Evolutionary conservation across 371 early-diverging fungal genomes (phyloP).

Genomic region (Lichtheimia corymbifera): DNA sequence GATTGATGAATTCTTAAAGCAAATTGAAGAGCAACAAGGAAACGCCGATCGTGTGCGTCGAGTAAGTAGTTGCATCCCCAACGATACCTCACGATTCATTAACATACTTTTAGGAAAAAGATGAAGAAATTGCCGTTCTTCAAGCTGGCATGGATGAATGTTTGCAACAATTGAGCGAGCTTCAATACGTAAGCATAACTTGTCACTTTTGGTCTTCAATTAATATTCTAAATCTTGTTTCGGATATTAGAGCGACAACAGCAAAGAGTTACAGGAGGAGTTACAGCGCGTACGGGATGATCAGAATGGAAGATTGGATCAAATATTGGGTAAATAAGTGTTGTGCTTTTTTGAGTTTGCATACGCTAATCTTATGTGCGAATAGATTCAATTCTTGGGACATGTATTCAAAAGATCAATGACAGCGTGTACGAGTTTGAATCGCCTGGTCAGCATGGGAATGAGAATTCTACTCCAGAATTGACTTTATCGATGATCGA

Average conservation of each 20-base stretch:
- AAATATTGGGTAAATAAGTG: constrained; percentile 68
- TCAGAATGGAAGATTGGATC: constrained; percentile 74
- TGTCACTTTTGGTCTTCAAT: neutral
- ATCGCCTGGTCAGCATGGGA: constrained; percentile 78
- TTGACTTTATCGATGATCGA: constrained; percentile 90
- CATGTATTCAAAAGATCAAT: constrained; percentile 85
- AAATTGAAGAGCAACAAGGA: constrained; percentile 69
- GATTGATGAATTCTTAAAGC: constrained; percentile 66
- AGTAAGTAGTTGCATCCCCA: constrained; percentile 20
- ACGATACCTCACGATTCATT: neutral
- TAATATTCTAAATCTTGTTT: neutral
- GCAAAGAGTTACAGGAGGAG: constrained; percentile 65
- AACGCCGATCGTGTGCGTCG: constrained; percentile 67
- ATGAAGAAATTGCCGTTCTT: constrained; percentile 87
- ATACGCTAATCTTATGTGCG: neutral
- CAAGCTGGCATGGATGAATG: constrained; percentile 97
- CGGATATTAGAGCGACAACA: constrained; percentile 38
- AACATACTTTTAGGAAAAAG: constrained; percentile 55
- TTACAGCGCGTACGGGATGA: constrained; percentile 64
- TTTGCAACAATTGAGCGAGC: constrained; percentile 77
- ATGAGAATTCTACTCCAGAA: constrained; percentile 89
- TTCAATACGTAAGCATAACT: constrained; percentile 62
- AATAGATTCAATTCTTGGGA: constrained; percentile 82
- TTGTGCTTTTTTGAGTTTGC: neutral
- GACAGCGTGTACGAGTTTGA: constrained; percentile 88